Base-by-base conservation (phyloP, 2,329 filamentous ascomycete genomes). In the Penicillium corylophilum region DNA sequence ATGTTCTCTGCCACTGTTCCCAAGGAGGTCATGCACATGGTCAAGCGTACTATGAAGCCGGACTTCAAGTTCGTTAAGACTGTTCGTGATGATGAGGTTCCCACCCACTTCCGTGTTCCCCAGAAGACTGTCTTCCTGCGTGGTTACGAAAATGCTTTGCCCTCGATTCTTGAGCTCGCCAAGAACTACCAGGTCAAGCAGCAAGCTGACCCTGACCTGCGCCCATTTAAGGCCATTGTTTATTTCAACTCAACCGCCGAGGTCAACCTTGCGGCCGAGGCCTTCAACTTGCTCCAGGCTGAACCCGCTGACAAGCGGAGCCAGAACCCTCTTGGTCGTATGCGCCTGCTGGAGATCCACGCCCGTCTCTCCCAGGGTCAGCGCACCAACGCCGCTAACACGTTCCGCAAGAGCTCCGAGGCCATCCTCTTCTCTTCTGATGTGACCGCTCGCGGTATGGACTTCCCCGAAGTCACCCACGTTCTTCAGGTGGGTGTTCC, bases 1-100 rank as follows among this genome's bases (percentile, higher is more conserved):
- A 86, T 99, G 72, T 96, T 95, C 71, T 97, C 93, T 13, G 94
- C 94, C 40, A 99, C 94, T 10, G 88, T 99, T 28, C 90, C 93
- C 41, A 81, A 82, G 53, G 84, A 91, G 56, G 93, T 99, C 40
- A 85, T 96, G 60, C 75, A 81, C 39, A 82, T 97, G 44, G 93
- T 95, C 36, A 83, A 86, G 53, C 74, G 77, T 60, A 90, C 90
- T 60, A 86, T 97, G 69, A 90, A 92, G 68, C 82, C 83, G 1
- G 78, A 90, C 61, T 97, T 95, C 72, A 84, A 95, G 68, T 95
- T 94, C 64, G 84, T 96, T 54, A 89, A 93, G 71, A 95, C 90
- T n/a, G 88, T 99, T 54, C 77, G 81, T 50, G 83, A 87, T 50
- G 83, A 95, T 59, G 94, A 97, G 62, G 79, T 81, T 2, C 88